Base-by-base conservation (phyloP, 441 rosid species). In the Corymbia calophylla region DNA sequence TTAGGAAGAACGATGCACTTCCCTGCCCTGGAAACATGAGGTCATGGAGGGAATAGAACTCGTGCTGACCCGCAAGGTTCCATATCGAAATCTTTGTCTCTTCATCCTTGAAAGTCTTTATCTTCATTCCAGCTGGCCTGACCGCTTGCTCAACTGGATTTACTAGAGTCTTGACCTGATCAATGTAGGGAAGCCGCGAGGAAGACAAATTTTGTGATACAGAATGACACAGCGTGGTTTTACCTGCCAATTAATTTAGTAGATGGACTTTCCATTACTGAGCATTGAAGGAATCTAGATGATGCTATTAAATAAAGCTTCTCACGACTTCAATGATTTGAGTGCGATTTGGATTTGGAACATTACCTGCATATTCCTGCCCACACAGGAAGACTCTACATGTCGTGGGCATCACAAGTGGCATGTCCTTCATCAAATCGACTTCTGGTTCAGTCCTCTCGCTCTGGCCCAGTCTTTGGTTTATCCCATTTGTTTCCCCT, bases 31-130 rank as follows among this genome's bases (percentile, higher is more conserved):
- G 98, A 91, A 97, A 98, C 99, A 98, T 97, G 91, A 98, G 94
- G 93, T 98, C 99, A 91, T 98, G 98, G 87, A 98, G 96, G 73
- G 99, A 95, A 88, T 93, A 95, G 91, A 93, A 95, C 93, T 98
- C 98, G n/a, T 98, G 99, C 91, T 97, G 98, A 84, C 99, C 99
- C 2, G 97, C 97, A 49, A 97, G 97, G 91, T 97, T 96, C 99
- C 99, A 98, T 23, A 97, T 93, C 0, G 96, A 95, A 85, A 98
- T 96, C 93, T 97, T 96, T 39, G 95, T 95, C 66, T 93, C 97
- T 89, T 96, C 98, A 77, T 97, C 99, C 93, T 92, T 95, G 88
- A 97, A 93, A 51, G 95, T 94, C 96, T 95, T 96, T 81, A 98
- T 94, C 92, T 95, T 98, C 98, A 97, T 95, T 77, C 99, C 99